Conservation (phyloP, 75 land plant species). For the Ceratopteris richardii region DNA sequence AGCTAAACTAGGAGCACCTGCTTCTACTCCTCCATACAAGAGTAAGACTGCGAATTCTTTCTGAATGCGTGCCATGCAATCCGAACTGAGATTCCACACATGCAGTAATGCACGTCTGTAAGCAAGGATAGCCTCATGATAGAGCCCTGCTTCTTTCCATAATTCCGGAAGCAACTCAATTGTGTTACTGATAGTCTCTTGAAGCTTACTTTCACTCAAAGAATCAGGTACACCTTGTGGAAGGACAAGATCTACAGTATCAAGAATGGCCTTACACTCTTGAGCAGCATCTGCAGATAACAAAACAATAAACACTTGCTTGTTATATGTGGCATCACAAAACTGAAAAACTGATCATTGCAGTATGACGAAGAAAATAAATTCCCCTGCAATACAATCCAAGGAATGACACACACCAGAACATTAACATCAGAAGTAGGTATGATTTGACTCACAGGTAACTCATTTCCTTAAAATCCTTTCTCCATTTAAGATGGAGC, state of each 20-base stretch:
- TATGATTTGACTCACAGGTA: too few relatives aligned
- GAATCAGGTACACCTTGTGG: constrained; percentile 61
- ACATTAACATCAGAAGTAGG: too few relatives aligned
- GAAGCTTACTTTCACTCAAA: constrained; percentile 53
- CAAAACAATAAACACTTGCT: constrained; percentile 11
- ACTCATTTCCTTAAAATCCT: too few relatives aligned
- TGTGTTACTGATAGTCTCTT: constrained; percentile 61
- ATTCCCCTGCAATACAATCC: too few relatives aligned
- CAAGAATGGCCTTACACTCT: constrained; percentile 73
- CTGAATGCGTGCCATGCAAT: constrained; percentile 42
- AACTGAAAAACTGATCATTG: too few relatives aligned
- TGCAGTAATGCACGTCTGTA: constrained; percentile 68
- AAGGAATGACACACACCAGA: too few relatives aligned
- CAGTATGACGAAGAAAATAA: neutral
- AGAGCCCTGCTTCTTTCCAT: constrained; percentile 46
- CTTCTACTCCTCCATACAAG: constrained; percentile 78
- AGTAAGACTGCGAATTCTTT: constrained; percentile 79
- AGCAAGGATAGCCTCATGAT: constrained; percentile 55
- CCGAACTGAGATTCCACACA: constrained; percentile 56
- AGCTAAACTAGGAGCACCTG: constrained; percentile 60
- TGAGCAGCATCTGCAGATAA: constrained; percentile 81
- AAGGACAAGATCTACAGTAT: constrained; percentile 66
- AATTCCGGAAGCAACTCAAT: constrained; percentile 80
- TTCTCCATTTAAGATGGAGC: too few relatives aligned
- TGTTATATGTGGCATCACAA: neutral